These are phyloP conservation scores for Trifolium pratense DNA, from an alignment of 306 rosid genomes.

Conservation along the genomic window DNA sequence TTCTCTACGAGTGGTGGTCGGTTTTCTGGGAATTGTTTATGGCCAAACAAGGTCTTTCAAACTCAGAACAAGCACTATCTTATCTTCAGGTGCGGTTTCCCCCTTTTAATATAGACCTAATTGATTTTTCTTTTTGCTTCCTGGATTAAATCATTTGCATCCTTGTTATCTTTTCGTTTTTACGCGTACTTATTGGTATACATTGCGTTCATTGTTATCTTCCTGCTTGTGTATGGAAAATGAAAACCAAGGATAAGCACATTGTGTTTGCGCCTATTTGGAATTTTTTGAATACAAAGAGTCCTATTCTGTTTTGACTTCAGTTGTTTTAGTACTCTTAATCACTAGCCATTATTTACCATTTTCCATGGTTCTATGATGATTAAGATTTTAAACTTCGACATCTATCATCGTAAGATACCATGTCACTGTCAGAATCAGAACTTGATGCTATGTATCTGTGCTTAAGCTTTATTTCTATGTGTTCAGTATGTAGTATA, in stretches of 20 bases:
- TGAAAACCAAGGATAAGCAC: slow-evolving; percentile 4
- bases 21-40: slow-evolving; percentile 80
- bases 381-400: background rate
- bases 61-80: slow-evolving; percentile 68
- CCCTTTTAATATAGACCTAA: slow-evolving; percentile 9
- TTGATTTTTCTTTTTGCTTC: background rate
- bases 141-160: slow-evolving; percentile 13
- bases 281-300: background rate
- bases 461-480: slow-evolving; percentile 6
- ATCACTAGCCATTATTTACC: background rate
- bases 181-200: background rate
- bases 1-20: slow-evolving; percentile 95
- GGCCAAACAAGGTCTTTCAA: slow-evolving; percentile 59
- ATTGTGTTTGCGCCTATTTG: background rate
- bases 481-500: slow-evolving; percentile 29
- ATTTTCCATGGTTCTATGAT: background rate
- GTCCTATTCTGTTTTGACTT: background rate
- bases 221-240: background rate
- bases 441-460: slow-evolving; percentile 5
- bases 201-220: background rate
- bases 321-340: slow-evolving; percentile 11
- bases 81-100: slow-evolving; percentile 56
- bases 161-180: background rate
- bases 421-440: slow-evolving; percentile 14
- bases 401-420: background rate